phyloP scores from a whole-genome alignment of 1,284 basidiomycete genomes.

The Bothia castanella region DNA sequence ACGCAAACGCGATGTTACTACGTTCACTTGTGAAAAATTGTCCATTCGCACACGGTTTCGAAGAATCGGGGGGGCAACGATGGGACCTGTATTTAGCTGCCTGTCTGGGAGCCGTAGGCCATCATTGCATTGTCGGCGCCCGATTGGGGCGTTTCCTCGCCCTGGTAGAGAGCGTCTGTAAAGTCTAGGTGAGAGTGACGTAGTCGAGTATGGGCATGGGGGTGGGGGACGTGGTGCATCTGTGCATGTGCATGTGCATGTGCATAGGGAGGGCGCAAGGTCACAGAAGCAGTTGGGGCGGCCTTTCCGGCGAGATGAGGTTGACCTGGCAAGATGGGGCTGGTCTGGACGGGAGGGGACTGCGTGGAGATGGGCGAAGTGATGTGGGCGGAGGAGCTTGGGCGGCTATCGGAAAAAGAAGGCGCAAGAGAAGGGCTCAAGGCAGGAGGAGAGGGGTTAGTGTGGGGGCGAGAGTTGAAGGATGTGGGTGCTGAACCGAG shows the following conservation, averaged over 20 bases:
- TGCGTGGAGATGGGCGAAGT: conserved; percentile 19
- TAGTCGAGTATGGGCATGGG: conserved; percentile 68
- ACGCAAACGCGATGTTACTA: conserved; percentile 12
- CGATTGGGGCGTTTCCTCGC: conserved; percentile 32
- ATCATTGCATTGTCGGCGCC: conserved; percentile 43
- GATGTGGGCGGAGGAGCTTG: conserved; percentile 12
- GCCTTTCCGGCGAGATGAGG: conserved; percentile 22
- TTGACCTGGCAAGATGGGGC: conserved; percentile 16
- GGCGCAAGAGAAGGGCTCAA: conserved; percentile 19
- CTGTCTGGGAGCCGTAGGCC: conserved; percentile 41
- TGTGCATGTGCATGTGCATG: too few species aligned
- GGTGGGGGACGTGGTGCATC: conserved; percentile 75
- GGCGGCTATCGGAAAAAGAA: conserved; percentile 22
- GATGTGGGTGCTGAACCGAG: conserved; percentile 9
- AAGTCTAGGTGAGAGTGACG: conserved; percentile 51
- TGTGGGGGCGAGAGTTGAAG: conserved; percentile 20
- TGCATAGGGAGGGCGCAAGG: conserved; percentile 52
- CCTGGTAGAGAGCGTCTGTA: conserved; percentile 43
- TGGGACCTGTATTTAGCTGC: conserved; percentile 25
- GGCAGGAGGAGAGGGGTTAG: conserved; percentile 20
- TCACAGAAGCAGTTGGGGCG: conserved; percentile 37
- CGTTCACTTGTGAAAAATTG: conserved; percentile 5
- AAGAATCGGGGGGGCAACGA: conserved; percentile 1
- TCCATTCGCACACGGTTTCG: conserved; percentile 6
- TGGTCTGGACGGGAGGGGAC: conserved; percentile 25